Evolutionary conservation across 352 stramenopile species (phyloP).

Genomic region (Phytophthora citricola): DNA sequence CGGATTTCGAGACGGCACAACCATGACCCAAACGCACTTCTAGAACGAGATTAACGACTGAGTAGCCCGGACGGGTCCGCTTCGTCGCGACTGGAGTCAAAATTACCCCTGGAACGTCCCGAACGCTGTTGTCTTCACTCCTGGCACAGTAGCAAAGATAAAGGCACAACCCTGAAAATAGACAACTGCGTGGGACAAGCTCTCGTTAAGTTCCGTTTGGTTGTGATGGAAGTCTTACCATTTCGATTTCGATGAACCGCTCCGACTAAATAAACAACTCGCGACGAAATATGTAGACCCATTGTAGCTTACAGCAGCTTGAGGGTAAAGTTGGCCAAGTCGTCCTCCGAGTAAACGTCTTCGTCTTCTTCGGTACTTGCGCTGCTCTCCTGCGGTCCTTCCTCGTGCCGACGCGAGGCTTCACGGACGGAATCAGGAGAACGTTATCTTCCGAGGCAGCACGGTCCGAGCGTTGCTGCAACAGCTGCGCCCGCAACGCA

Average conservation of each 20-base stretch:
- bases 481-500: conserved; percentile 16
- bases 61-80: background rate
- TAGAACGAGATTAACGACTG: conserved; percentile 1
- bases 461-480: conserved; percentile 48
- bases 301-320: conserved; percentile 38
- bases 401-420: conserved; percentile 24
- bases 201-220: conserved; percentile 22
- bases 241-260: background rate
- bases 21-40: background rate
- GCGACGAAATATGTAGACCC: conserved; percentile 20
- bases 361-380: conserved; percentile 48
- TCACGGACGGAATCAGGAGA: conserved; percentile 25
- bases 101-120: conserved; percentile 11
- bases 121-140: conserved; percentile 8
- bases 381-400: conserved; percentile 36
- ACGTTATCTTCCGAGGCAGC: conserved; percentile 66
- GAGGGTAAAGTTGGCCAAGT: conserved; percentile 82
- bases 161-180: conserved; percentile 24
- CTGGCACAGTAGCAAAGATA: conserved; percentile 1
- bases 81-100: conserved; percentile 11
- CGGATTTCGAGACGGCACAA: conserved; percentile 18
- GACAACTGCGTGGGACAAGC: conserved; percentile 24
- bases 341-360: conserved; percentile 62
- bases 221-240: conserved; percentile 4
- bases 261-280: conserved; percentile 39